These are phyloP conservation scores for Rhododendron henanense DNA, from an alignment of 148 eudicot species.

Conservation along the genomic window DNA sequence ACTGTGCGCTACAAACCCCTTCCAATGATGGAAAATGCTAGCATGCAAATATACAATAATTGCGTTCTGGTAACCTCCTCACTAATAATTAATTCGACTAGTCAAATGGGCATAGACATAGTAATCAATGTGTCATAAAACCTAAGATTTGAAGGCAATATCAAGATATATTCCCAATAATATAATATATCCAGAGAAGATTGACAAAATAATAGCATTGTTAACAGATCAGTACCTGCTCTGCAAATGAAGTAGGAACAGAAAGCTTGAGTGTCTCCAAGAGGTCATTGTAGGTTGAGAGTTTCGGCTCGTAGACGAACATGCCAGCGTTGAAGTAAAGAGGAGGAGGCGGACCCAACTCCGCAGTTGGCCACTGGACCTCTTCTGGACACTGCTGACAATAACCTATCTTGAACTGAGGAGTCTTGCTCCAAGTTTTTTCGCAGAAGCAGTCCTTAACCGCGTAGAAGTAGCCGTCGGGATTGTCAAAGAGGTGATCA, in stretches of 20 bases:
- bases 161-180: no score
- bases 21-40: no score
- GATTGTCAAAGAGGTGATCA: conserved; percentile 15
- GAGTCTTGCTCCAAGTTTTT: conserved; percentile 7
- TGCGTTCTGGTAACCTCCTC: no score
- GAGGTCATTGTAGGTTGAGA: conserved; percentile 12
- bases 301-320: conserved; percentile 8
- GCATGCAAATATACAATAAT: no score
- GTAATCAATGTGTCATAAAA: background rate
- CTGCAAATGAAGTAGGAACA: conserved; percentile 12
- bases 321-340: conserved; percentile 18
- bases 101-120: background rate
- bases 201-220: no score
- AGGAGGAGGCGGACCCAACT: conserved; percentile 10
- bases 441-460: conserved; percentile 16
- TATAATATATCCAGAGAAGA: no score
- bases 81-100: no score
- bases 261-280: conserved; percentile 5
- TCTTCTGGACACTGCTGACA: conserved; percentile 16
- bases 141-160: background rate
- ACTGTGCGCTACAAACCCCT: no score
- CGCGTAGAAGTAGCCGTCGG: conserved; percentile 11
- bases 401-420: conserved; percentile 14
- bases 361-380: conserved; percentile 9
- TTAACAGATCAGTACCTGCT: background rate